Evolutionary conservation across 495 filamentous ascomycete genomes (phyloP).

Genomic region (Staphylotrichum longicolle): DNA sequence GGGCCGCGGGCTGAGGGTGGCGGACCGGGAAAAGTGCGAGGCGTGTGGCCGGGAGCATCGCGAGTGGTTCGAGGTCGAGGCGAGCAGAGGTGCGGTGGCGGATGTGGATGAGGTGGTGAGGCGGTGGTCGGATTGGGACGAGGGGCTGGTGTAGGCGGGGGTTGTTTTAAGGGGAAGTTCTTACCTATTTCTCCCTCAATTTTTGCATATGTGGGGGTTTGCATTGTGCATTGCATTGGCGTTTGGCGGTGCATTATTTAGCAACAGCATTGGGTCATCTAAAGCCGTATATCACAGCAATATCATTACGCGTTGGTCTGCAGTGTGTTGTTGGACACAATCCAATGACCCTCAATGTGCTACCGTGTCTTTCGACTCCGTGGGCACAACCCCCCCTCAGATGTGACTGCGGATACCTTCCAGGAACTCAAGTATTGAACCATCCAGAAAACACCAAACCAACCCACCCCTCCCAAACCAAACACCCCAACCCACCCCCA

Average conservation of each 20-base stretch:
- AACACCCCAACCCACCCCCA: neutral
- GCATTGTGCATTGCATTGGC: constrained; percentile 7
- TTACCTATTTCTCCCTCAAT: too few relatives aligned
- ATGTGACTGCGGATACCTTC: too few relatives aligned
- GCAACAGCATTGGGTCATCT: too few relatives aligned
- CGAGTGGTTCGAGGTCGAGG: constrained; percentile 95
- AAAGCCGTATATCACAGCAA: too few relatives aligned
- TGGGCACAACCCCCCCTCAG: too few relatives aligned
- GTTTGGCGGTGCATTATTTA: neutral
- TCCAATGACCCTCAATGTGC: too few relatives aligned
- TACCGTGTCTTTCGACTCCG: too few relatives aligned
- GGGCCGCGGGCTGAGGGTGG: constrained; percentile 61
- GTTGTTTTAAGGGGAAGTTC: neutral
- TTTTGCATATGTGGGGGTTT: neutral
- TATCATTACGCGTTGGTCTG: too few relatives aligned
- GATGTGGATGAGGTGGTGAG: constrained; percentile 80
- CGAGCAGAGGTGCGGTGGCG: constrained; percentile 64
- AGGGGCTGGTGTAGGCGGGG: constrained; percentile 24
- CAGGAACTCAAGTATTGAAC: too few relatives aligned
- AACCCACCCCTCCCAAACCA: too few relatives aligned
- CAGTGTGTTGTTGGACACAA: too few relatives aligned
- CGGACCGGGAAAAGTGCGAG: constrained; percentile 56
- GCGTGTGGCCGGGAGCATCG: constrained; percentile 84
- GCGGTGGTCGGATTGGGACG: constrained; percentile 82
- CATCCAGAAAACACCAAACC: too few relatives aligned